Evolutionary conservation across 2,329 filamentous ascomycete species (phyloP).

Genomic region (Trichoderma breve): DNA sequence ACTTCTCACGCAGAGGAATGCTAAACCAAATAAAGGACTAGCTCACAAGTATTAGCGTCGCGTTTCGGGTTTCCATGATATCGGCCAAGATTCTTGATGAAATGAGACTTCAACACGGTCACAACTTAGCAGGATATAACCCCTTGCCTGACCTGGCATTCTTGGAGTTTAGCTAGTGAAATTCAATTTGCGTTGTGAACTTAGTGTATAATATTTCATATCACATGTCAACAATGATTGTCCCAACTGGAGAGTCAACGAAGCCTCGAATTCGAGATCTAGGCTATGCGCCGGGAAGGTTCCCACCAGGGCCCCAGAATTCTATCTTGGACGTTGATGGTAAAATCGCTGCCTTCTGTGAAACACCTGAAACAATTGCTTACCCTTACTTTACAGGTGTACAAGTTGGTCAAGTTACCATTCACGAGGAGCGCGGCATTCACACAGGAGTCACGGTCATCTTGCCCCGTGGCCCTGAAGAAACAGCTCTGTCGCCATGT

Average conservation of each 20-base stretch:
- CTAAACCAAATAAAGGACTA: background rate
- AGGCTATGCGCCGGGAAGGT: background rate
- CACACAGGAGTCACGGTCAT: background rate
- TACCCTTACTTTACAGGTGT: background rate
- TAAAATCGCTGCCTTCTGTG: background rate
- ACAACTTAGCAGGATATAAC: background rate
- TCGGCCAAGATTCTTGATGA: background rate
- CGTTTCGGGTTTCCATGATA: background rate
- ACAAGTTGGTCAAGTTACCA: background rate
- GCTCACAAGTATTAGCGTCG: background rate
- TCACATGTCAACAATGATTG: background rate
- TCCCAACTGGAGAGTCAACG: background rate
- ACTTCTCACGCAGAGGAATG: background rate
- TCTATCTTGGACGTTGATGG: background rate
- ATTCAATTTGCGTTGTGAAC: background rate
- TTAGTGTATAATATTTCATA: background rate
- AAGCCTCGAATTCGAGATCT: background rate
- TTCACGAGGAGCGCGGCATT: background rate
- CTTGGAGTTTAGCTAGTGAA: background rate
- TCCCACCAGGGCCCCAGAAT: background rate
- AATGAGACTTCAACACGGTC: background rate
- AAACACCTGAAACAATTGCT: background rate
- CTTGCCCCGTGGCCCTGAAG: background rate
- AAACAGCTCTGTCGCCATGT: background rate
- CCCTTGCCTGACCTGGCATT: background rate